Evolutionary conservation across 2,329 filamentous ascomycete species (phyloP).

Genomic region (Penicillium sp.): DNA sequence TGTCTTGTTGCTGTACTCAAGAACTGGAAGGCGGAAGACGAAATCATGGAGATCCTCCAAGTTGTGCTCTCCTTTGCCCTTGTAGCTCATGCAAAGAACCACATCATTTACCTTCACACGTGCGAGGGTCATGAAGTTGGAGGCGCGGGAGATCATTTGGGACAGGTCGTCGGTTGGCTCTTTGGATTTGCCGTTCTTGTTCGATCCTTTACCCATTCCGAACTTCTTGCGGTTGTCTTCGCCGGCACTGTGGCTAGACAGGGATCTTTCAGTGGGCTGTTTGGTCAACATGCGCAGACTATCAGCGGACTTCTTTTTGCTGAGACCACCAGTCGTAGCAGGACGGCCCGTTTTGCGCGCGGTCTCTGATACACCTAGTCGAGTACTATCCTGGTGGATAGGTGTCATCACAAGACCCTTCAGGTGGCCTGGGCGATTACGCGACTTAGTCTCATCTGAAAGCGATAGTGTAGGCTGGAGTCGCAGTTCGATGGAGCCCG

Average conservation of each 20-base stretch:
- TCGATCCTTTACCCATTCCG: conserved; percentile 45
- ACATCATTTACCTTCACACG: conserved; percentile 95
- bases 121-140: conserved; percentile 95
- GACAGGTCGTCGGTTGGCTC: conserved; percentile 82
- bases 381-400: conserved; percentile 30
- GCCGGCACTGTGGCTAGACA: conserved; percentile 31
- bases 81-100: conserved; percentile 92
- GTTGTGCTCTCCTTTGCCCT: conserved; percentile 92
- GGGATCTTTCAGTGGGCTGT: conserved; percentile 39
- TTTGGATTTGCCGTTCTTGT: conserved; percentile 56
- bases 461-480: conserved; percentile 75
- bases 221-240: conserved; percentile 53
- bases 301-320: conserved; percentile 45
- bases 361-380: conserved; percentile 23
- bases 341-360: conserved; percentile 31
- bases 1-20: conserved; percentile 98
- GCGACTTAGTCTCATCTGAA: conserved; percentile 43
- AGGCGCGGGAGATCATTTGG: conserved; percentile 93
- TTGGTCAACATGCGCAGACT: conserved; percentile 41
- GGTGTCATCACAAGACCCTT: conserved; percentile 39
- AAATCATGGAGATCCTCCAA: conserved; percentile 97
- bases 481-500: conserved; percentile 76
- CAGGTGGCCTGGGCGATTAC: conserved; percentile 32
- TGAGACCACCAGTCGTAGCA: conserved; percentile 31
- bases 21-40: conserved; percentile 88